Base-by-base conservation (phyloP, 371 early-diverging fungal species). In the Mortierella sp. region DNA sequence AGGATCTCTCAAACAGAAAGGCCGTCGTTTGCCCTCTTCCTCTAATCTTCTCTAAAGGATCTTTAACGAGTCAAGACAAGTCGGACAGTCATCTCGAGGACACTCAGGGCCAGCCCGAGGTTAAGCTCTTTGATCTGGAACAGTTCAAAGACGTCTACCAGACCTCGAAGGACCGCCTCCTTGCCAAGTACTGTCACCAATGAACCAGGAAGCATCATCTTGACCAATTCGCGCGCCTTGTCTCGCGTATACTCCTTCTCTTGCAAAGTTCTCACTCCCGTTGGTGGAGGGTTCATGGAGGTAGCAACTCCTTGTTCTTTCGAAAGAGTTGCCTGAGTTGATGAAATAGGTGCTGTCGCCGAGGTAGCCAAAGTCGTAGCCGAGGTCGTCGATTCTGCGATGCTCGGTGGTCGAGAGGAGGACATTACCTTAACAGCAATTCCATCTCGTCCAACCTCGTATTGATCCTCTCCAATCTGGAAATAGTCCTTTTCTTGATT, bases 111-210 rank as follows among this genome's bases (percentile, higher is more conserved):
- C 51, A 77, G 57, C 9, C 79, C 79, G 19, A 69, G 51, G 60
- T 77, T 77, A 53, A 77, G 51, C 46, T 77, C 79, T 19, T 72
- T 72, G 73, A 72, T 72, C 60, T 77, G 79, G 65, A 77, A 62
- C 72, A 77, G 72, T 51, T 77, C 79, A 66, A 77, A 77, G 9
- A 77, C 79, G 29, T 77, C 79, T 0, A 68, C 57, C 53, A 77
- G 37, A 12, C 72, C 79, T 7, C 79, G 57, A 23, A 57, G 62
- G 14, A 72, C 72, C 7, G 79, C 81, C 47, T 84, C 84, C 59
- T 76, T 82, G 21, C 85, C 84, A 5, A 89, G 57, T 1, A 89
- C 73, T 1, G 84, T 81, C 0, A 86, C 85, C 18, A 84, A 71
- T 7, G 89, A 72, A 0, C 85, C 84, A 5, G 71, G 69, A 0